phyloP scores from a whole-genome alignment of 2,329 filamentous ascomycete genomes.

The Paraphoma sp. region DNA sequence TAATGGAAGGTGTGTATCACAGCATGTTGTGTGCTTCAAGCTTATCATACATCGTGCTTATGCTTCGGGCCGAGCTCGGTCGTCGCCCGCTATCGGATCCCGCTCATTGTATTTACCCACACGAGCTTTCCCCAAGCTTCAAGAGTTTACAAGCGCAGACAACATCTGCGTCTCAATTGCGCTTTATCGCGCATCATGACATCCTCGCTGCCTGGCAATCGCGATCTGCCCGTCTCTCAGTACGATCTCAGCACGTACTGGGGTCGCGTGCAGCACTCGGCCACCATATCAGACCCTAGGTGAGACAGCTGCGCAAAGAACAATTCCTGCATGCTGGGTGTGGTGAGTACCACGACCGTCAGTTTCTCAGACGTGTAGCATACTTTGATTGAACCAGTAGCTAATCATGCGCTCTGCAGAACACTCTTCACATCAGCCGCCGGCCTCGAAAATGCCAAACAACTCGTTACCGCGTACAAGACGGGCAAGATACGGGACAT shows the following conservation, averaged over 20 bases:
- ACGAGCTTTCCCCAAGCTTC: slow-evolving; percentile 5
- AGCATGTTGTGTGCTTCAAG: neutral
- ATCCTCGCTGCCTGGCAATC: slow-evolving; percentile 67
- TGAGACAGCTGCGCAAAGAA: slow-evolving; percentile 59
- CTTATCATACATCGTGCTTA: neutral
- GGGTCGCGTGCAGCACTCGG: slow-evolving; percentile 89
- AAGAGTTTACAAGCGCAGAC: slow-evolving; percentile 5
- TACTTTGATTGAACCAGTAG: neutral
- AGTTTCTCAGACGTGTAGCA: slow-evolving; percentile 11
- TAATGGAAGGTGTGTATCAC: neutral
- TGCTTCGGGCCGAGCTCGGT: slow-evolving; percentile 12
- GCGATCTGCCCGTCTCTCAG: slow-evolving; percentile 88
- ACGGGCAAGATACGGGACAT: slow-evolving; percentile 78
- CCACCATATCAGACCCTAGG: slow-evolving; percentile 93
- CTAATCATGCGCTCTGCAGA: slow-evolving; percentile 58
- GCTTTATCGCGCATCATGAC: slow-evolving; percentile 56
- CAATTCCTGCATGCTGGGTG: slow-evolving; percentile 27
- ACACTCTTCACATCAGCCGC: slow-evolving; percentile 81
- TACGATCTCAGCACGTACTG: slow-evolving; percentile 94
- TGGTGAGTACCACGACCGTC: slow-evolving; percentile 48
- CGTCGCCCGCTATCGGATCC: slow-evolving; percentile 26
- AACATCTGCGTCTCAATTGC: neutral
- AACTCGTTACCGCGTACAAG: slow-evolving; percentile 84
- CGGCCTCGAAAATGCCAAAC: slow-evolving; percentile 86
- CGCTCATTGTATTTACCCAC: slow-evolving; percentile 12